Evolutionary conservation across 2,329 filamentous ascomycete species (phyloP).

Genomic region (Cercospora brassicicola): DNA sequence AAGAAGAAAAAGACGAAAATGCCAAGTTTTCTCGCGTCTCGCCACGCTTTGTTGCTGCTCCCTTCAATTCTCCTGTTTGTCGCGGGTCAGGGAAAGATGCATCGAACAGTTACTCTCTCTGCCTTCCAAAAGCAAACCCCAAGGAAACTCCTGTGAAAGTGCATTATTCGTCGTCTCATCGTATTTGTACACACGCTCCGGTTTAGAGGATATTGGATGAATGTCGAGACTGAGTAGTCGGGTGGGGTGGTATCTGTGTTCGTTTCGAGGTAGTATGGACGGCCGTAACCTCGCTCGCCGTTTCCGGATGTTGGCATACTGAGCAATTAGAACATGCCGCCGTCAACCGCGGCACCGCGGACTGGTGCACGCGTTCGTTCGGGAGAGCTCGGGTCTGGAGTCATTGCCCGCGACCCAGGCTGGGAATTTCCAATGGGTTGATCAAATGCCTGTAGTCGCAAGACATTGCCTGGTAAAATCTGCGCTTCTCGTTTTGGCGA

Average conservation of each 20-base stretch:
- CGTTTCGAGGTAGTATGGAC: neutral
- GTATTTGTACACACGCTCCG: conserved; percentile 5
- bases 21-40: conserved; percentile 4
- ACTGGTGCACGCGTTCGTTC: conserved; percentile 11
- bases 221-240: neutral
- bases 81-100: neutral
- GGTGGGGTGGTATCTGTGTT: neutral
- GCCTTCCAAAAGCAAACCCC: neutral
- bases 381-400: conserved; percentile 13
- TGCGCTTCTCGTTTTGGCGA: conserved; percentile 17
- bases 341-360: conserved; percentile 19
- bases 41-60: neutral
- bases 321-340: conserved; percentile 26
- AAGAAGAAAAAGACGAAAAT: neutral
- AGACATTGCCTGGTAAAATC: conserved; percentile 23
- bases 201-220: neutral
- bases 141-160: conserved; percentile 9
- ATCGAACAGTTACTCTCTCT: neutral
- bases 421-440: conserved; percentile 13
- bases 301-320: conserved; percentile 11
- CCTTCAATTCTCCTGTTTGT: neutral
- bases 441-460: conserved; percentile 23
- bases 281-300: neutral
- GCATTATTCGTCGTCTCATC: conserved; percentile 10
- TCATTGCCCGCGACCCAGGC: conserved; percentile 10